Evolutionary conservation across 345 rosid genomes (phyloP), one percentile per base, ranked within the genome.

Genomic region (Dimocarpus longan): DNA sequence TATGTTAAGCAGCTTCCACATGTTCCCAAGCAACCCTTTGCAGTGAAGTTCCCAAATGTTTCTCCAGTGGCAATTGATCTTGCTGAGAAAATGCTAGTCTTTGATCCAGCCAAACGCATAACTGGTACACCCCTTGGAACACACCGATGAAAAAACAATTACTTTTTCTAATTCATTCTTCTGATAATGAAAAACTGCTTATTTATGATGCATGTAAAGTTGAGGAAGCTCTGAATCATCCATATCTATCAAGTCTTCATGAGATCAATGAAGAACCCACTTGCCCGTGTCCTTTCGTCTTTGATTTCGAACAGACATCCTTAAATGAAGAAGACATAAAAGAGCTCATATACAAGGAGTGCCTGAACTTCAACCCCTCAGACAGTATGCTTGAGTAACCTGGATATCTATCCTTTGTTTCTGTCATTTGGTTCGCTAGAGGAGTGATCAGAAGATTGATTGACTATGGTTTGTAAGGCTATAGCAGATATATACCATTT

Each of bases 241-340:
- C 97, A 15, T 95, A 78, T 67, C 62, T 95, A 68, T 87, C 88
- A n/a, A 89, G 97, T 81, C 97, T 95, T 78, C 97, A 95, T 64
- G 98, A 93, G 93, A 90, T 93, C 88, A 95, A 95, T 3, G 98
- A 91, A 74, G 98, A 93, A 86, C 98, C 97, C 5, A 90, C 80
- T 2, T 93, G 97, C 77, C 83, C 82, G 12, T 79, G 88, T 57
- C 91, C 97, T 43, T 95, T 95, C 59, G 60, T 77, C 66, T 93
- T 95, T 12, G 94, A 93, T 86, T 93, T 93, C 32, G 98, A 95
- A 80, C 93, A 91, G 77, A 78, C 83, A 18, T 76, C 77, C 40
- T 85, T 93, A 86, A 88, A 79, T 62, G 98, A 91, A 89, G 88
- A 93, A 59, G 98, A 93, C 52, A 92, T 95, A 28, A 95, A 88